phyloP scores from a whole-genome alignment of 1,284 basidiomycete genomes.

The Peniophora sp. region DNA sequence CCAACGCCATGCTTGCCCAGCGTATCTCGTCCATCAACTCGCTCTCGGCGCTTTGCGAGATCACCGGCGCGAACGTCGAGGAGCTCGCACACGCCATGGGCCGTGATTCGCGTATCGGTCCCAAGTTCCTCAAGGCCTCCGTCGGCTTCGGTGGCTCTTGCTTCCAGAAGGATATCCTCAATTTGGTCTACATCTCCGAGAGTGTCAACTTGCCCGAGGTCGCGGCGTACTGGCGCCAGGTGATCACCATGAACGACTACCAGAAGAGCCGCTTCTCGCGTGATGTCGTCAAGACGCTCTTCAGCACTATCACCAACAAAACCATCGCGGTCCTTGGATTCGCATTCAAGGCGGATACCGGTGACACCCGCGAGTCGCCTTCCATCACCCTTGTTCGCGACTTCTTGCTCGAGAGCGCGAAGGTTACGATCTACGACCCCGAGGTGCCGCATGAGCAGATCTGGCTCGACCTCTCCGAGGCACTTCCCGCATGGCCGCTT shows the following conservation, averaged over 20 bases:
- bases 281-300: conserved; percentile 89
- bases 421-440: conserved; percentile 89
- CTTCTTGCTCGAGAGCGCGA: conserved; percentile 87
- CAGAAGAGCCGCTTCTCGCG: conserved; percentile 89
- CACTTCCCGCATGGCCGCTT: conserved; percentile 47
- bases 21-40: conserved; percentile 98
- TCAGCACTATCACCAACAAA: conserved; percentile 97
- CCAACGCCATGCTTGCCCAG: conserved; percentile 97
- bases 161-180: conserved; percentile 99
- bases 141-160: conserved; percentile 98
- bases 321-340: conserved; percentile 95
- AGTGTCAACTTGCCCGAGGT: conserved; percentile 92
- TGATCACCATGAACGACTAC: conserved; percentile 95
- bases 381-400: conserved; percentile 91
- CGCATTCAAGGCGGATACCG: conserved; percentile 95
- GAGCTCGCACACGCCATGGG: conserved; percentile 96
- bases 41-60: conserved; percentile 97
- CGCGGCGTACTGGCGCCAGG: conserved; percentile 96
- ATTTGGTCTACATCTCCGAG: conserved; percentile 95
- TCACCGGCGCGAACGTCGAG: conserved; percentile 98
- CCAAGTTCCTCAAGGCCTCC: conserved; percentile 92
- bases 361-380: conserved; percentile 96
- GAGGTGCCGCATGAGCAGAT: conserved; percentile 71
- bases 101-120: conserved; percentile 86
- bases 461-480: conserved; percentile 69